A percentile compares a stretch with the other conserved stretches of the same genome.
These are phyloP conservation scores for Stagonosporopsis cucurbitacearum DNA, from an alignment of 2,329 filamentous ascomycete species.

Conservation along the genomic window DNA sequence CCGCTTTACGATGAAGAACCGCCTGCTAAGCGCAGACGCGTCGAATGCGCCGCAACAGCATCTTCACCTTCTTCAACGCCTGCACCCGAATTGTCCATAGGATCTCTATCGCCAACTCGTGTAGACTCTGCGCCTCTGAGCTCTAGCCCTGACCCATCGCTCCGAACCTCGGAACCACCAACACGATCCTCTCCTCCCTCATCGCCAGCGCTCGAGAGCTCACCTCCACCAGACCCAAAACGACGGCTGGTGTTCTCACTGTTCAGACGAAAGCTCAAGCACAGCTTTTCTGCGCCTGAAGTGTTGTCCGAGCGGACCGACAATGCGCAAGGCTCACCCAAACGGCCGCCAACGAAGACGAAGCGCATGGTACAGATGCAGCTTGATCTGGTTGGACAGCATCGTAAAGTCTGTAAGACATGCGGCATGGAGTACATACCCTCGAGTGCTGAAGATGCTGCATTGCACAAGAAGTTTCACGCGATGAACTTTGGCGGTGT, in stretches of 20 bases:
- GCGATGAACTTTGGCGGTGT: slow-evolving; percentile 66
- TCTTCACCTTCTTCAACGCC: slow-evolving; percentile 22
- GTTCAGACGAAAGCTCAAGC: slow-evolving; percentile 42
- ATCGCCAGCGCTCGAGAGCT: slow-evolving; percentile 34
- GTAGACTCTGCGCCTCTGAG: slow-evolving; percentile 26
- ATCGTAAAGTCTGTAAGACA: slow-evolving; percentile 62
- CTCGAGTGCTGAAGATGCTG: slow-evolving; percentile 66
- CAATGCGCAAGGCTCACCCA: slow-evolving; percentile 43
- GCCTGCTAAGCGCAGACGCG: slow-evolving; percentile 47
- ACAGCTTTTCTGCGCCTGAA: slow-evolving; percentile 20
- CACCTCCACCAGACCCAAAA: slow-evolving; percentile 30
- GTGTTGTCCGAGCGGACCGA: slow-evolving; percentile 36
- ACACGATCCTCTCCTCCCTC: slow-evolving; percentile 41
- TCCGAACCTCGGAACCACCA: slow-evolving; percentile 50
- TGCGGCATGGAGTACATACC: slow-evolving; percentile 73
- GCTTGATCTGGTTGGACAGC: slow-evolving; percentile 63
- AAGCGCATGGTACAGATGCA: slow-evolving; percentile 64
- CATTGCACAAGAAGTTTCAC: slow-evolving; percentile 69
- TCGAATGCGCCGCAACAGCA: slow-evolving; percentile 27
- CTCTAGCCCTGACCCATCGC: slow-evolving; percentile 44
- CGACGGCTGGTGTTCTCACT: slow-evolving; percentile 60
- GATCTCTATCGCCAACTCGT: slow-evolving; percentile 10
- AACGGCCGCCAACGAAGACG: slow-evolving; percentile 36
- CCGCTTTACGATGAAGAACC: slow-evolving; percentile 41
- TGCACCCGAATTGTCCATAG: neutral